These are phyloP conservation scores for Fraxinus sp. DNA, from an alignment of 305 asterid species.

Conservation along the genomic window DNA sequence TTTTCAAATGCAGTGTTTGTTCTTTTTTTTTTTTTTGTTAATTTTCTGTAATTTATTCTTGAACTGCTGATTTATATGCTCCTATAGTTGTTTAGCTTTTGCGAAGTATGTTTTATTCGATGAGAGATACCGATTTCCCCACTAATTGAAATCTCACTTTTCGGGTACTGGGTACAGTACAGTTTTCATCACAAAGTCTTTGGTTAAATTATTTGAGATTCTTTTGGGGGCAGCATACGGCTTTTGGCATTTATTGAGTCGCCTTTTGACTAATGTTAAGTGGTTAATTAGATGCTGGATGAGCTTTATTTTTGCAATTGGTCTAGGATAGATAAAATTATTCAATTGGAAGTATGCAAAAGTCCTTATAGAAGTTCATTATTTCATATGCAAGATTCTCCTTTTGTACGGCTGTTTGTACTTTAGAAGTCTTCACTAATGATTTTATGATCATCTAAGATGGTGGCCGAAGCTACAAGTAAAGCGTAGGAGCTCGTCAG, in stretches of 20 bases:
- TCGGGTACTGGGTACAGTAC: background rate
- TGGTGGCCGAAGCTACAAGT: background rate
- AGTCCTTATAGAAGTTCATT: background rate
- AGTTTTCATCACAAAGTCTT: background rate
- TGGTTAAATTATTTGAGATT: background rate
- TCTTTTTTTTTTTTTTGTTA: background rate
- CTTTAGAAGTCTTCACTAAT: background rate
- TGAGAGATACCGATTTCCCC: background rate
- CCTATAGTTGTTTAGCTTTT: background rate
- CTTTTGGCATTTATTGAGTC: background rate
- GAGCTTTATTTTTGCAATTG: background rate
- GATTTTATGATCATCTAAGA: background rate
- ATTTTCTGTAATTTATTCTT: background rate
- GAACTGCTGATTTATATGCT: background rate
- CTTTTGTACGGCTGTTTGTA: background rate
- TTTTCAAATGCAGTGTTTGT: background rate
- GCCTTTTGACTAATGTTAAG: background rate
- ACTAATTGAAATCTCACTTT: background rate
- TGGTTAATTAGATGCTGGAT: background rate
- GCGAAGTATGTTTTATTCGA: background rate
- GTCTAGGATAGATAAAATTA: background rate
- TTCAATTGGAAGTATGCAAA: background rate
- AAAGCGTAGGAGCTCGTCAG: background rate
- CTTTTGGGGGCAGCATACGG: background rate
- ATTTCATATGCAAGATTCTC: background rate